Conservation (phyloP, 1,284 basidiomycete genomes). For the Papiliotrema laurentii region DNA sequence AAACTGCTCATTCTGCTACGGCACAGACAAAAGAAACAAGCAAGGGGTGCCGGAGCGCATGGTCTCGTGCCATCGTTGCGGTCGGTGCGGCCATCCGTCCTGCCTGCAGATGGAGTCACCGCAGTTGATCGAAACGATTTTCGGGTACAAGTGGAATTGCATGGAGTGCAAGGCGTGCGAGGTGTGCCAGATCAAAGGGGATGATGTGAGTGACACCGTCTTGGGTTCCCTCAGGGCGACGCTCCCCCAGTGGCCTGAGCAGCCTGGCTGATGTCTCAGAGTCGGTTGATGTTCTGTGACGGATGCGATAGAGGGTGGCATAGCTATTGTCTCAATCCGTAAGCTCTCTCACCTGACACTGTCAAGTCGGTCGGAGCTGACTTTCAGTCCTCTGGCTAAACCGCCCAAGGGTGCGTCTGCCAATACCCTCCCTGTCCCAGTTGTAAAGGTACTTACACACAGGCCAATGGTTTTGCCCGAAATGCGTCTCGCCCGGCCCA, state of each 20-base stretch:
- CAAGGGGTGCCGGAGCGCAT: constrained; percentile 27
- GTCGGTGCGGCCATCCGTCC: constrained; percentile 58
- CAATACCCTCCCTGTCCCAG: no score
- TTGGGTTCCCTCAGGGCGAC: background rate
- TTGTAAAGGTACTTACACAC: constrained; percentile 9
- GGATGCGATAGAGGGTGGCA: constrained; percentile 95
- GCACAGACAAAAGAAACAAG: constrained; percentile 21
- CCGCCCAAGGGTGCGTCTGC: constrained; percentile 68
- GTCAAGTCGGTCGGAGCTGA: constrained; percentile 3
- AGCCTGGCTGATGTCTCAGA: constrained; percentile 51
- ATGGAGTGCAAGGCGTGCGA: constrained; percentile 92
- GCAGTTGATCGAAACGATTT: constrained; percentile 53
- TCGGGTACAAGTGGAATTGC: constrained; percentile 80
- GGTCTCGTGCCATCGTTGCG: constrained; percentile 37
- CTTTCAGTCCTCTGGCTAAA: constrained; percentile 55
- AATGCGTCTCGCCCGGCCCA: no score
- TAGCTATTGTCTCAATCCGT: constrained; percentile 74
- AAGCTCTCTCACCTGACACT: constrained; percentile 22
- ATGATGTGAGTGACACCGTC: constrained; percentile 65
- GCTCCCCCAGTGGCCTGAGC: constrained; percentile 2
- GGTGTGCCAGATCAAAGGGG: constrained; percentile 75
- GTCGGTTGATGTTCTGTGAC: constrained; percentile 85
- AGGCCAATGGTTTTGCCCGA: constrained; percentile 21
- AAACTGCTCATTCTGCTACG: constrained; percentile 40
- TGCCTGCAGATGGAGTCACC: constrained; percentile 60